Evolutionary conservation across 148 eudicot genomes (phyloP), one percentile per base, ranked within the genome.

Genomic region (Camellia granthamiana): DNA sequence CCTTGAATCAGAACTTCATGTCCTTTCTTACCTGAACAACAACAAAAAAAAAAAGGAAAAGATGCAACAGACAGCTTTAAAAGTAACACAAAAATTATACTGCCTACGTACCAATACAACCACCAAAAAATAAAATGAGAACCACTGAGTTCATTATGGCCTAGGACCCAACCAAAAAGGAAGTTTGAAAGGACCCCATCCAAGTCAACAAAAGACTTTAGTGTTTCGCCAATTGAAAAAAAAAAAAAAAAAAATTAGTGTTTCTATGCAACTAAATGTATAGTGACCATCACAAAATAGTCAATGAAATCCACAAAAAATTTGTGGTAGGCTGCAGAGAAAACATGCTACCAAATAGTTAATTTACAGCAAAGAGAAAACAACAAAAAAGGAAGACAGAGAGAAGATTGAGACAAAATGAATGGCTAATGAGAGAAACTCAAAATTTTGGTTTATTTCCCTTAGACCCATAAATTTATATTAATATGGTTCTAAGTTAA

Each of bases 1-100:
- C 99, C 98, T 84, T 96, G 99, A 82, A 96, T 84, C 72, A 96
- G 86, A 84, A 96, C 97, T 83, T 96, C 98, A 75, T 86, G 91
- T 75, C 98, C 99, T 80, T 96, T 96, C 87, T 96, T 96, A 78
- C 98, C 99, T 96, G 92, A 76, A 56, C 41, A 54, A 9, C 13
- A 62, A 18, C 18, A 72, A 46, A 3, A 10, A 61, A 65, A 7
- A 23, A 38, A 41, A 42, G 21, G 16, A 54, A 43, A 52, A 19
- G 46, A 66, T 41, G 70, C 43, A 66, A 66, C 38, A 30, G 43
- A 66, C 6, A 30, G 46, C 44, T 66, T 11, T 66, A 4, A 12
- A 66, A 71, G 47, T 3, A 71, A 7, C 58, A 46, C 18, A 46
- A 10, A n/a, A 68, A 30, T 30, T 30, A 30, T 30, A 49, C 15